A percentile compares a stretch with the other conserved stretches of the same genome.
Conservation (phyloP, 768 basidiomycete genomes). For the Trametes elegans region DNA sequence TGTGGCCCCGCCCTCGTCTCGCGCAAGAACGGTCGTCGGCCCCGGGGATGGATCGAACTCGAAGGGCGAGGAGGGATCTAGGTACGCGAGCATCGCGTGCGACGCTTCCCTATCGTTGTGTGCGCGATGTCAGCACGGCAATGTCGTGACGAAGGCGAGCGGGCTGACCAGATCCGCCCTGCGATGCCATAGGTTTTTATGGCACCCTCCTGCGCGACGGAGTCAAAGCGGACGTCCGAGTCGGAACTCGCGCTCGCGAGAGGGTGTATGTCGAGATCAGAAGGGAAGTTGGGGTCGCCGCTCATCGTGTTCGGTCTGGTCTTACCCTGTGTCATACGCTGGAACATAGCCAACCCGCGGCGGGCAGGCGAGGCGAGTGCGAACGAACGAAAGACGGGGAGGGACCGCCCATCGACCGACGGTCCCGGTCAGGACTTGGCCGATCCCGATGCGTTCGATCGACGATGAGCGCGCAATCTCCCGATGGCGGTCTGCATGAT, state of each 20-base stretch:
- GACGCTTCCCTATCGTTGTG: slow-evolving; percentile 28
- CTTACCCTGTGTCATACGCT: no score
- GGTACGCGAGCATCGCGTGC: slow-evolving; percentile 25
- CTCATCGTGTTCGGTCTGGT: not conserved
- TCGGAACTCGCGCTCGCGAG: not conserved
- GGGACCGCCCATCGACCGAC: no score
- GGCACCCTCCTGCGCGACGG: slow-evolving; percentile 48
- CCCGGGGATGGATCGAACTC: slow-evolving; percentile 43
- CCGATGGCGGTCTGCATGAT: slow-evolving; percentile 1
- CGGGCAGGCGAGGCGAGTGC: no score
- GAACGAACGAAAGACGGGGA: no score
- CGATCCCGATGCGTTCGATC: slow-evolving; percentile 8
- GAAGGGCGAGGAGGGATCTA: slow-evolving; percentile 11
- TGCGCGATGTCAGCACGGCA: not conserved
- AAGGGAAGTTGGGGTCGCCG: slow-evolving; percentile 44
- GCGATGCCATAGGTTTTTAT: slow-evolving; percentile 80
- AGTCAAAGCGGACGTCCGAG: slow-evolving; percentile 28
- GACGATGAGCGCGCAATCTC: not conserved
- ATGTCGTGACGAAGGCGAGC: no score
- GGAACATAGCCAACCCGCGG: no score
- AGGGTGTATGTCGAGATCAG: slow-evolving; percentile 41
- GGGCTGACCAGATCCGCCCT: slow-evolving; percentile 71
- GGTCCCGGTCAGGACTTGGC: no score
- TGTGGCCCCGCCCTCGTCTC: slow-evolving; percentile 11
- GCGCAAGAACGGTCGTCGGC: not conserved